Base-by-base conservation (phyloP, 345 rosid genomes). In the Zanthoxylum bungeanum region DNA sequence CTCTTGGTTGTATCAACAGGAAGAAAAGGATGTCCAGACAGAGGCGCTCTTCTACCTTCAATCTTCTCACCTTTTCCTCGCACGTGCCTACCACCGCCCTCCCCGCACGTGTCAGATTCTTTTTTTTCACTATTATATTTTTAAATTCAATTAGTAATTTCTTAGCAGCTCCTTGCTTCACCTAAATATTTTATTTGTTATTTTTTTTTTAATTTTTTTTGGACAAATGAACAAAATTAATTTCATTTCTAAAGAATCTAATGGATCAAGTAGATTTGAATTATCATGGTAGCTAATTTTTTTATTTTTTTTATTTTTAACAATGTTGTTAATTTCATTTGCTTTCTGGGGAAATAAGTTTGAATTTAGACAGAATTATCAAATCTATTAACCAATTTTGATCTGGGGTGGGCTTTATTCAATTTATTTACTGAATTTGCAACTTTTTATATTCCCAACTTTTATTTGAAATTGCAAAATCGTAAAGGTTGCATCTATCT, bases 21-120 rank as follows among this genome's bases (percentile, higher is more conserved):
- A 90, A 89, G 87, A 89, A 90, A n/a, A n/a, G n/a, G n/a, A 85
- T 90, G 97, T 88, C 92, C 14, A 84, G 98, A 82, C 93, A 82
- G 84, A 94, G 95, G 80, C 82, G 92, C 60, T 82, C 93, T 19
- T 76, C 88, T 75, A n/a, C n/a, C n/a, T 74, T 80, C 82, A 83
- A 62, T 65, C 81, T 83, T 57, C 85, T 87, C 70, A 69, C 85
- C 57, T 59, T 77, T 50, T 9, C 73, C 67, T 76, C 82, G 78
- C 88, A 85, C 84, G 85, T 84, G 91, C n/a, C n/a, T n/a, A 88
- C 84, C 77, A 70, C 14, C 69, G 76, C 84, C 31, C 67, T 52
- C 47, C 83, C 94, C 76, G 74, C 96, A 88, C 94, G 93, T 86
- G 98, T 93, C 90, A 85, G 96, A 33, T 22, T 63, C 25, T 73